These are phyloP conservation scores for Mycena chlorophos DNA, from an alignment of 768 basidiomycete genomes.

Conservation along the genomic window DNA sequence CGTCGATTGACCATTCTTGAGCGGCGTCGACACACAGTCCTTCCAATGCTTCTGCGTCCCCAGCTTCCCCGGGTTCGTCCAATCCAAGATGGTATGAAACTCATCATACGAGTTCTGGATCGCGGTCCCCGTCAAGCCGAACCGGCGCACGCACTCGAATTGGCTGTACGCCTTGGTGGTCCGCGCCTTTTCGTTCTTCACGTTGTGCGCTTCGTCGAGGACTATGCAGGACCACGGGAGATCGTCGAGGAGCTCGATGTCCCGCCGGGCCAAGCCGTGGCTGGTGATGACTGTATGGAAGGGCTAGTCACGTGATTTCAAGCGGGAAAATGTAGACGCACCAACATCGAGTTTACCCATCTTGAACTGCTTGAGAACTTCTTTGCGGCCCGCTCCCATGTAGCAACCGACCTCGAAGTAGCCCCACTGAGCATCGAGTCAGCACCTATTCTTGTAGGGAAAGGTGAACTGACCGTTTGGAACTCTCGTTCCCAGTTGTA, in stretches of 20 bases:
- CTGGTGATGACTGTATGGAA: constrained; percentile 68
- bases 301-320: constrained; percentile 3
- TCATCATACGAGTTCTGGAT: constrained; percentile 88
- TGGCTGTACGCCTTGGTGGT: constrained; percentile 69
- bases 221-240: constrained; percentile 73
- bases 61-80: constrained; percentile 81
- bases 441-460: background rate
- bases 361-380: constrained; percentile 69
- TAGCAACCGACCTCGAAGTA: constrained; percentile 79
- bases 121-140: constrained; percentile 83
- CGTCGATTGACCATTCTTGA: constrained; percentile 67
- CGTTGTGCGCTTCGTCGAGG: constrained; percentile 87
- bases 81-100: constrained; percentile 89
- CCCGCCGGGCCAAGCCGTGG: constrained; percentile 70
- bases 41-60: constrained; percentile 80
- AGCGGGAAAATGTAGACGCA: constrained; percentile 38
- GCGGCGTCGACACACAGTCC: constrained; percentile 63
- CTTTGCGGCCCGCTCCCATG: constrained; percentile 53
- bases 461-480: constrained; percentile 51
- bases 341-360: constrained; percentile 83
- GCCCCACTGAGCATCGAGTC: constrained; percentile 66
- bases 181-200: constrained; percentile 77
- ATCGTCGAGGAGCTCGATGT: constrained; percentile 68
- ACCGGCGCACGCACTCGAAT: constrained; percentile 66
- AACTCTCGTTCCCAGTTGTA: constrained; percentile 92